Base-by-base conservation (phyloP, 2,329 filamentous ascomycete species). In the Aspergillus felis region DNA sequence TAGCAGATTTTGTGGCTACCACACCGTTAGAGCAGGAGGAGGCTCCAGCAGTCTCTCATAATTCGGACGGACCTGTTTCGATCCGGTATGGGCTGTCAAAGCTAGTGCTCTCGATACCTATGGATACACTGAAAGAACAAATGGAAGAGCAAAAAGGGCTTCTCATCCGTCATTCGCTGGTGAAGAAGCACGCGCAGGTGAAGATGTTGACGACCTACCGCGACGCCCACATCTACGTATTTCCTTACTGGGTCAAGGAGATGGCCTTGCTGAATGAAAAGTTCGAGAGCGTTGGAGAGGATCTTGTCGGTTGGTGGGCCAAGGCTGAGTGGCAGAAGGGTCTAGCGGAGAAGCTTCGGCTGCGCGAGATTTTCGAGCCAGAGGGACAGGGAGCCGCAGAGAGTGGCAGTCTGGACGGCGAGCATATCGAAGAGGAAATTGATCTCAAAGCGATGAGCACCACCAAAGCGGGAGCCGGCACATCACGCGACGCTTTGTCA, bases 281-380 rank as follows among this genome's bases (percentile, higher is more conserved):
- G 10, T 85, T 99, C 61, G 90, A 96, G 66, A 95, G 88, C 56
- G 87, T 99, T 50, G 90, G 89, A 32, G 93, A 97, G 72, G 93
- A 97, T 68, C 86, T 97, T 5, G 80, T 97, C 17, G 92, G 92
- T 6, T 96, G 91, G 89, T 96, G 92, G 92, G 91, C 92, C 35
- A 97, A 97, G 73, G 87, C 93, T 0, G 87, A 87, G 55, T 99
- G 94, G 94, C 92, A 97, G 73, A 80, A 84, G 3, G 90, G 91
- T 0, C 79, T 97, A 3, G 85, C 84, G 0, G 85, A 89, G 53
- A 97, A 96, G 74, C 81, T 97, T 7, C 84, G 87, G 1, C 77
- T 96, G 53, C 78, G 84, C 51, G 81, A 87, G 48, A 83, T 93
- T 3, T 80, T 94, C 51, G 79, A 82, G 14, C 78, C 70, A 57